Conservation (phyloP, 108 stramenopile species). For the Thalassiosira profunda region DNA sequence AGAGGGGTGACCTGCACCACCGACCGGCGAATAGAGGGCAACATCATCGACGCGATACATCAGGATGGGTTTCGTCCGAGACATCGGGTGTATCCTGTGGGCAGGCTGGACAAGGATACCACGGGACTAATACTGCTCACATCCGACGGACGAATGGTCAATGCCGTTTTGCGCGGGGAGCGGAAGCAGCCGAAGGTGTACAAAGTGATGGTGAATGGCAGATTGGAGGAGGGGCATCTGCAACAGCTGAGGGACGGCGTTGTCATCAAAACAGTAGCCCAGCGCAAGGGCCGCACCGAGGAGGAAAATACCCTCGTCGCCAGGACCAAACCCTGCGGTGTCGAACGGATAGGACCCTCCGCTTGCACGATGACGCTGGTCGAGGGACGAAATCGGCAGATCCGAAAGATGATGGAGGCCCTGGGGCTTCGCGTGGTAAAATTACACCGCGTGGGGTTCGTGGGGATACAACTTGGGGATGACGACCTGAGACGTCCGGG, state of each 20-base stretch:
- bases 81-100: conserved; percentile 83
- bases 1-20: conserved; percentile 81
- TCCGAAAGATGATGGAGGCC: conserved; percentile 86
- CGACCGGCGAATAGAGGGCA: conserved; percentile 53
- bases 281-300: conserved; percentile 44
- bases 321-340: conserved; percentile 58
- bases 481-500: conserved; percentile 55
- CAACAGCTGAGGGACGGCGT: conserved; percentile 55
- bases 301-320: conserved; percentile 61
- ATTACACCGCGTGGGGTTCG: conserved; percentile 70
- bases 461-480: conserved; percentile 38
- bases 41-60: conserved; percentile 63
- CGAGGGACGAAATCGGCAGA: conserved; percentile 88
- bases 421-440: conserved; percentile 59
- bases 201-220: conserved; percentile 57
- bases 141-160: conserved; percentile 82
- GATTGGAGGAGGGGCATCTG: conserved; percentile 41
- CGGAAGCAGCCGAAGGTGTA: conserved; percentile 69
- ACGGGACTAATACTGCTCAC: conserved; percentile 77
- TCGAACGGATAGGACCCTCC: conserved; percentile 24
- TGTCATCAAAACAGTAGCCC: conserved; percentile 65
- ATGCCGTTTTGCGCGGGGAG: conserved; percentile 59
- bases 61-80: conserved; percentile 45
- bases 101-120: conserved; percentile 82
- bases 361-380: conserved; percentile 62